A percentile compares a stretch with the other conserved stretches of the same genome.
Conservation (phyloP, 2,329 filamentous ascomycete genomes). For the Pseudocercospora fijiensis region DNA sequence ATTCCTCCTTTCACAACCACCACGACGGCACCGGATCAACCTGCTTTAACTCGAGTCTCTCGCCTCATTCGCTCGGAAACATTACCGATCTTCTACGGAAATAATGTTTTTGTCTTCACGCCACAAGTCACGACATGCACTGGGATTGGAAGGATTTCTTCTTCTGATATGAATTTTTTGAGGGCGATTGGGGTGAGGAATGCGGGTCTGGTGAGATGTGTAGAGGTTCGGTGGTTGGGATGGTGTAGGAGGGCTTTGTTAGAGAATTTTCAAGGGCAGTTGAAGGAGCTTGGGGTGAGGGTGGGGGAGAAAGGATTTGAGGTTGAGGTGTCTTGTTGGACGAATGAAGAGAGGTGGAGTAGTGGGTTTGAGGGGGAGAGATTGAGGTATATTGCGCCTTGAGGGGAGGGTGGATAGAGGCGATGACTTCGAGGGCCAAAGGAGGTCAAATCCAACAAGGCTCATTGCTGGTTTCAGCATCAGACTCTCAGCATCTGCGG, state of each 20-base stretch:
- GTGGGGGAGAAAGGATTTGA: background rate
- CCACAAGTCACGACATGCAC: background rate
- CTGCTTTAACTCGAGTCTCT: slow-evolving; percentile 16
- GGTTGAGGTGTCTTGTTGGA: slow-evolving; percentile 14
- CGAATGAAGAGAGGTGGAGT: slow-evolving; percentile 17
- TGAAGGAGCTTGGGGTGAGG: slow-evolving; percentile 7
- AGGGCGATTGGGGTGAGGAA: slow-evolving; percentile 1
- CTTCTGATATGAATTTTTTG: slow-evolving; percentile 7
- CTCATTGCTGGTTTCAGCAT: too few species aligned
- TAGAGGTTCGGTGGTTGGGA: slow-evolving; percentile 13
- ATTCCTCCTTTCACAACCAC: background rate
- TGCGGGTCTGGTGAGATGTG: background rate
- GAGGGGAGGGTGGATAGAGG: background rate
- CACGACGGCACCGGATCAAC: slow-evolving; percentile 9
- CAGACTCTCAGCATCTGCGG: background rate
- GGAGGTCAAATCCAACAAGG: too few species aligned
- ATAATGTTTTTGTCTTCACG: slow-evolving; percentile 18
- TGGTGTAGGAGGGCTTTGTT: slow-evolving; percentile 14
- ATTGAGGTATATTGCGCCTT: slow-evolving; percentile 4
- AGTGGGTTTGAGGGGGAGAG: slow-evolving; percentile 8
- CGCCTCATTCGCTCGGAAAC: slow-evolving; percentile 18
- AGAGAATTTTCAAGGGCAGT: slow-evolving; percentile 7
- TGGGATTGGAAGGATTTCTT: slow-evolving; percentile 6
- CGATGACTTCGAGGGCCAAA: too few species aligned
- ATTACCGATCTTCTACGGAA: slow-evolving; percentile 20